These are phyloP conservation scores for Phytophthora pinifolia DNA, from an alignment of 352 stramenopile genomes.

Conservation along the genomic window DNA sequence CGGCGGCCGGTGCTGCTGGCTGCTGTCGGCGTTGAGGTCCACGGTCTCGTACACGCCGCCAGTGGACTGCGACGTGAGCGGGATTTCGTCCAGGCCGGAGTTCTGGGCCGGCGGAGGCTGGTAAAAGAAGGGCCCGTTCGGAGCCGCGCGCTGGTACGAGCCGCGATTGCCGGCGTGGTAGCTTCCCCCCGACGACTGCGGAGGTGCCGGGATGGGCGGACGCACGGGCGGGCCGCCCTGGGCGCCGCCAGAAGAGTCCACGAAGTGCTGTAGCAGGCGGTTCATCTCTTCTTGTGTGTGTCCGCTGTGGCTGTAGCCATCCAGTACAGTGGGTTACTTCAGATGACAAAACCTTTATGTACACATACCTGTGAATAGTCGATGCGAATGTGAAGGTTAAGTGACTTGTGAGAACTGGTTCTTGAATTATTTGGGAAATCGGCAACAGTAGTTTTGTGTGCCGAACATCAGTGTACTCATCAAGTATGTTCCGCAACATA, in stretches of 20 bases:
- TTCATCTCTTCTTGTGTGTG: conserved; percentile 41
- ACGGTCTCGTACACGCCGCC: conserved; percentile 46
- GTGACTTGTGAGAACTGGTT: too few species aligned
- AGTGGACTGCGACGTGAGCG: conserved; percentile 32
- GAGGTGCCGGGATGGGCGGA: conserved; percentile 25
- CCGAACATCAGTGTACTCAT: too few species aligned
- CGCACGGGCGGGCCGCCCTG: conserved; percentile 15
- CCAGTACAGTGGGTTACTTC: too few species aligned
- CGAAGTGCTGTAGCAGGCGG: conserved; percentile 62
- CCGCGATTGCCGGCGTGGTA: conserved; percentile 23
- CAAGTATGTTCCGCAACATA: too few species aligned
- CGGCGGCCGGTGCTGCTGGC: conserved; percentile 16
- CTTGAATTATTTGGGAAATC: too few species aligned
- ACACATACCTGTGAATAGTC: too few species aligned
- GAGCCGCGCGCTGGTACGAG: conserved; percentile 32
- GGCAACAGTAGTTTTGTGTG: too few species aligned
- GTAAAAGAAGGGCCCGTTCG: conserved; percentile 36
- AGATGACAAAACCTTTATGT: too few species aligned
- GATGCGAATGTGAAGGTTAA: too few species aligned
- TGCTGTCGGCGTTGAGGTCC: conserved; percentile 39
- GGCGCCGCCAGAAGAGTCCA: conserved; percentile 30
- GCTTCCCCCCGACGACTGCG: conserved; percentile 32
- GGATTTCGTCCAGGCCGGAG: conserved; percentile 27
- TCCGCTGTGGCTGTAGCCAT: neutral
- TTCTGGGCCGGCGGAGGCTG: conserved; percentile 23